Percentiles rank a stretch among this genome's conserved stretches.
phyloP scores from a whole-genome alignment of 1,139 yeast genomes.

The Suhomyces anneliseae region DNA sequence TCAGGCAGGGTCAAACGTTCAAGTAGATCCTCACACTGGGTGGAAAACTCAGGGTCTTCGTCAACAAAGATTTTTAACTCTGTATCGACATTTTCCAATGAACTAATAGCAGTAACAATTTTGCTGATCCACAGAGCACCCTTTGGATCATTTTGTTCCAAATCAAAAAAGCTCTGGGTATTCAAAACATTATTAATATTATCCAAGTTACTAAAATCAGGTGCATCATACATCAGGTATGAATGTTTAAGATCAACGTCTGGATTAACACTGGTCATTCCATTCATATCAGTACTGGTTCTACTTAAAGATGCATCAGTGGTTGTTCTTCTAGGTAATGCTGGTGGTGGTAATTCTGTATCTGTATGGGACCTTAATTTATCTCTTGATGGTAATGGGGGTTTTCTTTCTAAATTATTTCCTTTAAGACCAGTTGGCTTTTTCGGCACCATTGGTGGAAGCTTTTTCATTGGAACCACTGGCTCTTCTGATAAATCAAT shows the following conservation, averaged over 20 bases:
- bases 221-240: neutral
- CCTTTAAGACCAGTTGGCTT: conserved; percentile 40
- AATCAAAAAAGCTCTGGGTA: conserved; percentile 33
- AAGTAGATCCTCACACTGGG: conserved; percentile 10
- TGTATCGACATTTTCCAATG: conserved; percentile 40
- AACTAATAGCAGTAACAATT: conserved; percentile 35
- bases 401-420: conserved; percentile 17
- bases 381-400: conserved; percentile 23
- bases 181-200: conserved; percentile 20
- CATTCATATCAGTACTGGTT: neutral
- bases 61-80: conserved; percentile 40
- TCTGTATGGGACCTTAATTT: conserved; percentile 7
- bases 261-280: neutral
- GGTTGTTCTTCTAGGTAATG: conserved; percentile 2
- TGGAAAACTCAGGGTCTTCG: conserved; percentile 35
- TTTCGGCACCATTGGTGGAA: conserved; percentile 42
- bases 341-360: conserved; percentile 3
- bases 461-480: conserved; percentile 15
- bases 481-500: conserved; percentile 35
- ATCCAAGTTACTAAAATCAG: neutral
- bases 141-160: conserved; percentile 43
- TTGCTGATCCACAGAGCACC: conserved; percentile 53
- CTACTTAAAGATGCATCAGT: neutral
- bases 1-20: neutral
- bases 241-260: neutral